Base-by-base conservation (phyloP, 306 rosid genomes). In the Fragaria vesca region DNA sequence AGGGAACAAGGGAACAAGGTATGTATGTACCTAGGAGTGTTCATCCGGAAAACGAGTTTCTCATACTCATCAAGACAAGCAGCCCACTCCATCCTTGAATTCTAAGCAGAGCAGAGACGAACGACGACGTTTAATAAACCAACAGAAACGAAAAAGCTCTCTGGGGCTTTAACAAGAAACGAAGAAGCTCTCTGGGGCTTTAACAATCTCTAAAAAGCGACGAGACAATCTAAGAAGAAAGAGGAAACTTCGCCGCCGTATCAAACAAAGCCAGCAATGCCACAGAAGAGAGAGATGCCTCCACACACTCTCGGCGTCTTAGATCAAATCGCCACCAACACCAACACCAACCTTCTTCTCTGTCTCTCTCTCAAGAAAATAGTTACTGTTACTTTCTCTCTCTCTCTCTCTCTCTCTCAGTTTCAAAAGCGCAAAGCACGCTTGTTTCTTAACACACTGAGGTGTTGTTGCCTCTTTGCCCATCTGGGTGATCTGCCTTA, bases 31-130 rank as follows among this genome's bases (percentile, higher is more conserved):
- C 98, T 91, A 20, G 99, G 99, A 11, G 96, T 86, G 89, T 86
- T 88, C 97, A 95, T 92, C 48, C 97, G 81, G 58, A 86, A 82
- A 7, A 95, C 69, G 36, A 95, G 98, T 79, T 92, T 95, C 38
- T 93, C 88, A 66, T 87, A 95, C 78, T 92, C 98, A 38, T 87
- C 90, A 72, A 92, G 85, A 85, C 85, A 82, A 47, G 92, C 88
- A 28, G 95, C 84, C 89, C 95, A 82, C 83, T 92, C 97, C 96
- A 93, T 94, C 24, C 78, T 65, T 65, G 47, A 46, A 21, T 69
- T 74, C 15, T 8, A 60, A 60, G 50, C 58, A 54, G 63, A 40
- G 63, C 30, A 75, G 47, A 75, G 48, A 66, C 47, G 26, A 66
- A 15, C 17, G 43, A 36, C 26, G 28, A 20, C 30, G 71, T 38